Base-by-base conservation (phyloP, 192 early-diverging fungal genomes). In the Phlyctochytrium arcticum region DNA sequence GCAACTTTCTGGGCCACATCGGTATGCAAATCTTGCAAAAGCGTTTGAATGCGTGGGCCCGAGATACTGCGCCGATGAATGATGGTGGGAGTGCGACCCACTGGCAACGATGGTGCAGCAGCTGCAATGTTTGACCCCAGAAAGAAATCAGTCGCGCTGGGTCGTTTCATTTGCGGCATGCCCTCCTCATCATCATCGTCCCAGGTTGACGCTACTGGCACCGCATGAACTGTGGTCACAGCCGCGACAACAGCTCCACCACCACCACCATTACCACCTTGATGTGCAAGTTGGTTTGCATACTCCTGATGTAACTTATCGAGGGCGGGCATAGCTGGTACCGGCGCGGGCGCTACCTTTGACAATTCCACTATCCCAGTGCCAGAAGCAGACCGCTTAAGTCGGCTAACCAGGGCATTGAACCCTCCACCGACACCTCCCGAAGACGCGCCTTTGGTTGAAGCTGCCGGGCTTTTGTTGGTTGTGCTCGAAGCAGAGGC, bases 1-100 rank as follows among this genome's bases (percentile, higher is more conserved):
- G n/a, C n/a, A n/a, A n/a, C n/a, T 47, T 58, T 49, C n/a, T 75
- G 73, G 10, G 62, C 19, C 29, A 27, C 2, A 12, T 1, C 21
- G 17, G 50, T 8, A 12, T 48, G 21, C 17, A 61, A 46, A 15
- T 61, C 59, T 30, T 61, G 39, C 44, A 61, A 37, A 31, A 61
- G 36, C n/a, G 59, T 61, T 31, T 44, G 39, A 30, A 61, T 61
- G 6, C 59, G 59, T 26, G 59, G 59, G 6, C 59, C 59, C 12
- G 59, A 35, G 19, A 47, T 31, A 6, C 44, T 33, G 21, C 59
- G 59, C 17, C 59, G 59, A 61, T 61, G 59, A 48, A 48, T 48
- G 27, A 48, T 46, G 15, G 56, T 6, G 21, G 33, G 5, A 6
- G 12, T 19, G 21, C 4, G 56, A 26, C 35, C 4, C 3, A 3